These are phyloP conservation scores for Clathrus columnatus DNA, from an alignment of 768 basidiomycete genomes.

Conservation along the genomic window DNA sequence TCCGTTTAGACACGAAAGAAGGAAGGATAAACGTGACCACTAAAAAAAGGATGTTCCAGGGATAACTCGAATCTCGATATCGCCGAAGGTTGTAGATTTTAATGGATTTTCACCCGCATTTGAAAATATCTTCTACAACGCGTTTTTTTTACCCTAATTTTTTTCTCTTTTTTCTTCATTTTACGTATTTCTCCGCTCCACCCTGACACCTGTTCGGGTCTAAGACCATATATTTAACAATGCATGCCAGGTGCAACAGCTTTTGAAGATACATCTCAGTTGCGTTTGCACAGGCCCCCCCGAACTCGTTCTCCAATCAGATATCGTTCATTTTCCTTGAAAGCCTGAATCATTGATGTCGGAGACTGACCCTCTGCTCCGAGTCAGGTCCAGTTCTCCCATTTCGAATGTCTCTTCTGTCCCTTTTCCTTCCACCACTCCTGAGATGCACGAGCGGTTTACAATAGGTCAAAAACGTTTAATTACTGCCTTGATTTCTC, in stretches of 20 bases:
- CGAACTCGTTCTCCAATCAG: background rate
- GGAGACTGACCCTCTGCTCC: background rate
- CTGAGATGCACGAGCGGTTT: slow-evolving; percentile 53
- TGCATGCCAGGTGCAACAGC: background rate
- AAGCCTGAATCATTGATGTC: background rate
- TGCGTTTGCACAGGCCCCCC: background rate
- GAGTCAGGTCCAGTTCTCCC: background rate
- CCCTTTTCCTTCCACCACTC: slow-evolving; percentile 6
- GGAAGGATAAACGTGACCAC: no score
- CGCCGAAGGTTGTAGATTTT: no score
- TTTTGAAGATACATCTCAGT: background rate
- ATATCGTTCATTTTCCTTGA: background rate
- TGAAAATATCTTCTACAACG: background rate
- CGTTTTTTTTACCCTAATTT: background rate
- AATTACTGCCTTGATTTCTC: slow-evolving; percentile 51
- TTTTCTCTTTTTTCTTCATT: background rate
- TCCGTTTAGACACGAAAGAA: no score
- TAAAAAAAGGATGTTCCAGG: no score
- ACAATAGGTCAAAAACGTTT: slow-evolving; percentile 37
- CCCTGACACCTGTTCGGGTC: background rate
- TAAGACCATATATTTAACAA: background rate
- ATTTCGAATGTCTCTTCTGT: background rate
- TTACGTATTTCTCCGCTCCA: background rate
- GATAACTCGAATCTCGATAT: no score
- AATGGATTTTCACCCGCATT: background rate